A percentile compares a stretch with the other conserved stretches of the same genome.
These are phyloP conservation scores for Spiromastix sp. DNA, from an alignment of 2,329 filamentous ascomycete genomes.

Conservation along the genomic window DNA sequence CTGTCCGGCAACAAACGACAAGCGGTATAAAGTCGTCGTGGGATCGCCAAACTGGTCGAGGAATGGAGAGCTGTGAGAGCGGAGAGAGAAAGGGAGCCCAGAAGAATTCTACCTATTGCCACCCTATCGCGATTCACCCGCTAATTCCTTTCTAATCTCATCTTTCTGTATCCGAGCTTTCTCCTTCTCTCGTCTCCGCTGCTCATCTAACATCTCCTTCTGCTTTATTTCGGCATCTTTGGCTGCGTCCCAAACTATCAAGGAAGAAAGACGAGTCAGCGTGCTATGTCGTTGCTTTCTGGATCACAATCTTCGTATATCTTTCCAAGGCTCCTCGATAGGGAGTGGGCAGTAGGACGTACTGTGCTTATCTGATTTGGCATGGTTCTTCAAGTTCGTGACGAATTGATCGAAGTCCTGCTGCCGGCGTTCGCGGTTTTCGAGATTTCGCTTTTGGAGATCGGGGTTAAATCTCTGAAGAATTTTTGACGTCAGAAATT, in stretches of 20 bases:
- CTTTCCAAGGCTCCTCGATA: no score
- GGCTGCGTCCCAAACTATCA: conserved; percentile 26
- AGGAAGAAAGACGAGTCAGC: no score
- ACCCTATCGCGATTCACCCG: conserved; percentile 23
- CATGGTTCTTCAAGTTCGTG: conserved; percentile 70
- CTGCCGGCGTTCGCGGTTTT: conserved; percentile 62
- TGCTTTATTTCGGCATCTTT: conserved; percentile 27
- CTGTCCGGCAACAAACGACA: no score
- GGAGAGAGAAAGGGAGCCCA: no score
- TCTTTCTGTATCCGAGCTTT: conserved; percentile 25
- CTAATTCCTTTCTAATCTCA: conserved; percentile 30
- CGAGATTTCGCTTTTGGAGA: conserved; percentile 78
- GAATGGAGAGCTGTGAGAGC: no score
- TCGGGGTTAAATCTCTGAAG: conserved; percentile 78
- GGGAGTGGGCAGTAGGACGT: no score
- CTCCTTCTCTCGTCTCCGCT: conserved; percentile 20
- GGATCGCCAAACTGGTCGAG: no score
- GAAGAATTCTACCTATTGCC: no score
- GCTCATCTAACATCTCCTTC: conserved; percentile 19
- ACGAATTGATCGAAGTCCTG: conserved; percentile 89
- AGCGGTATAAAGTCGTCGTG: no score
- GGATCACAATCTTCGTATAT: no score
- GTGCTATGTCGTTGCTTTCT: no score
- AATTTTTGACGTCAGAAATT: no score
- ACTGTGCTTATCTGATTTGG: conserved; percentile 89